Evolutionary conservation across 805 yeast species (phyloP).

Genomic region (Wickerhamiella dianesei): DNA sequence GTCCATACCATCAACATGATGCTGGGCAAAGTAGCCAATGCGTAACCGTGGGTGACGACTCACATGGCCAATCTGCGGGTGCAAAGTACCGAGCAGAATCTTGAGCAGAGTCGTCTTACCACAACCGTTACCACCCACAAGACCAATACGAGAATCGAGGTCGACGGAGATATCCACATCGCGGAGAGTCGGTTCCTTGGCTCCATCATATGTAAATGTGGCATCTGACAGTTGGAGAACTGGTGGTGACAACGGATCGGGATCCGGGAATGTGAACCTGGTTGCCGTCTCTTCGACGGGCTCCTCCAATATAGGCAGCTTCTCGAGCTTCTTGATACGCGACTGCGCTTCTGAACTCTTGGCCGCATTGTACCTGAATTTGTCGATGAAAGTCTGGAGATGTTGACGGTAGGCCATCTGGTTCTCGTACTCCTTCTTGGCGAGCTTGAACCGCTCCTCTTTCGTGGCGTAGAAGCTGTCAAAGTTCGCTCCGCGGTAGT

Average conservation of each 20-base stretch:
- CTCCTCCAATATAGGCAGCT: conserved; percentile 79
- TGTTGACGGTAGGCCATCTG: conserved; percentile 95
- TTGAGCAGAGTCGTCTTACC: conserved; percentile 95
- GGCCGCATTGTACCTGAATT: conserved; percentile 94
- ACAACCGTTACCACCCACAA: conserved; percentile 98
- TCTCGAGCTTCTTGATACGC: conserved; percentile 90
- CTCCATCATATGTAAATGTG: conserved; percentile 66
- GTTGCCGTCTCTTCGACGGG: conserved; percentile 85
- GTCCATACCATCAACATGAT: conserved; percentile 97
- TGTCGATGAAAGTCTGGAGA: conserved; percentile 87
- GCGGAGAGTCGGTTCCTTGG: conserved; percentile 37
- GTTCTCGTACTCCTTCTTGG: conserved; percentile 87
- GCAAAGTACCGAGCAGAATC: conserved; percentile 61
- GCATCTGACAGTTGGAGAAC: conserved; percentile 79
- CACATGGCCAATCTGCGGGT: conserved; percentile 66
- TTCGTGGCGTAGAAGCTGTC: conserved; percentile 85
- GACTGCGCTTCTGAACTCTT: conserved; percentile 97
- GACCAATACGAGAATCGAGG: conserved; percentile 86
- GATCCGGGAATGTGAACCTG: conserved; percentile 87
- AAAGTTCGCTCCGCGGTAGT: conserved; percentile 80
- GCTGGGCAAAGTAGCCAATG: conserved; percentile 96
- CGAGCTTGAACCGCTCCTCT: conserved; percentile 90
- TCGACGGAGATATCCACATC: conserved; percentile 83
- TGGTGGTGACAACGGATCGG: conserved; percentile 87
- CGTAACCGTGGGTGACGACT: conserved; percentile 74